Evolutionary conservation across 2,329 filamentous ascomycete species (phyloP).

Genomic region (Epichloe glyceriae): DNA sequence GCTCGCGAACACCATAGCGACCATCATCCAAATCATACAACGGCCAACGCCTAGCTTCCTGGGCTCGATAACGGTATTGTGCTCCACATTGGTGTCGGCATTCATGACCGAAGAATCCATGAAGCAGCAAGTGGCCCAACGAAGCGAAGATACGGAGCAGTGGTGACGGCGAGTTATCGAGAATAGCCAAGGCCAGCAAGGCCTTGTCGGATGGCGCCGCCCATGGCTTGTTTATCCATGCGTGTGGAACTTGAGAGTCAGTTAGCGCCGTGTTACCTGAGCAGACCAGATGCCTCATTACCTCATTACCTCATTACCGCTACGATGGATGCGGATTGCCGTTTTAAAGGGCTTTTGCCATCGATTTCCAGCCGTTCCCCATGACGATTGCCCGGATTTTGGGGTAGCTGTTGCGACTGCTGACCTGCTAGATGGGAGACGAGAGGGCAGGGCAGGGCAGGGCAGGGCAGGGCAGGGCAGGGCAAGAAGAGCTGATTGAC

Average conservation of each 20-base stretch:
- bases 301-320: too few species aligned
- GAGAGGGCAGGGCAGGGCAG: too few species aligned
- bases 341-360: too few species aligned
- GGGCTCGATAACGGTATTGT: not conserved
- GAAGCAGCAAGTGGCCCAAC: too few species aligned
- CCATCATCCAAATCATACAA: not conserved
- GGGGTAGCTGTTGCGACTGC: too few species aligned
- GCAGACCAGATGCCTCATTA: not conserved
- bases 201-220: not conserved
- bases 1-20: not conserved
- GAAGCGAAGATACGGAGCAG: not conserved
- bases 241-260: not conserved
- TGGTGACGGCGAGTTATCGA: not conserved
- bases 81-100: not conserved
- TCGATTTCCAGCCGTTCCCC: too few species aligned
- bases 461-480: too few species aligned
- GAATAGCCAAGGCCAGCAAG: not conserved
- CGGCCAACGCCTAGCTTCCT: not conserved
- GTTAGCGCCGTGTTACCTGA: not conserved
- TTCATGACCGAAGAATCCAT: not conserved
- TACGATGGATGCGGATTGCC: too few species aligned
- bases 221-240: not conserved
- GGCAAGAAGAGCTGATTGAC: too few species aligned
- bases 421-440: too few species aligned
- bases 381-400: too few species aligned